Evolutionary conservation across 1,139 yeast species (phyloP), one percentile per base, ranked within the genome.

Genomic region (Torulaspora globosa): DNA sequence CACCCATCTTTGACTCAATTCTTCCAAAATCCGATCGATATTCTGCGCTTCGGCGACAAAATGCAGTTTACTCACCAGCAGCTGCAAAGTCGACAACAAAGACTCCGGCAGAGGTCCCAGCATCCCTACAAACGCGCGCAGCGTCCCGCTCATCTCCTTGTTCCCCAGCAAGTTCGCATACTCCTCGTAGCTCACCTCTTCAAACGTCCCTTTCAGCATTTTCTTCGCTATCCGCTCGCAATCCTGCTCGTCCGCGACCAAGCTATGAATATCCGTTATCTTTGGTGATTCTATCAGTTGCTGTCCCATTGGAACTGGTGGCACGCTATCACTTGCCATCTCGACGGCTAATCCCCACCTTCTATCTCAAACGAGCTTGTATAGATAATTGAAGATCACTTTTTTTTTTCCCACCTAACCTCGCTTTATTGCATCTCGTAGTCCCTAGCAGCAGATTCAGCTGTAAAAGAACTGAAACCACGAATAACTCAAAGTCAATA

Each of bases 41-140:
- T 84, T 87, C 57, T 85, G 94, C 1, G 94, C 80, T 63, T 88
- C 96, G 2, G 95, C 96, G 57, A 80, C 81, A 58, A 88, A 72
- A 62, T 83, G 84, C 23, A 88, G 63, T 53, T 74, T 77, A 24
- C 78, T 73, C 54, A 95, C 86, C 36, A 88, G 68, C 43, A 67
- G 66, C 33, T 92, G 69, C 14, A 88, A 71, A 1, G 89, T 71
- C 3, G 67, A 68, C 49, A 85, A 65, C 38, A 82, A 62, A 49
- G 75, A 75, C 6, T 45, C 33, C 19, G 70, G 65, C 52, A 67
- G 57, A 10, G 67, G 66, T 23, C 49, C 44, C 34, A 60, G 56
- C 16, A 56, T 46, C 10, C 32, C 55, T 62, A 63, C 62, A 56
- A 59, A 67, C 28, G 62, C 59, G 3, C 36, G 43, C 39, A 70